These are phyloP conservation scores for Lactarius quietus DNA, from an alignment of 768 basidiomycete genomes.

Conservation along the genomic window DNA sequence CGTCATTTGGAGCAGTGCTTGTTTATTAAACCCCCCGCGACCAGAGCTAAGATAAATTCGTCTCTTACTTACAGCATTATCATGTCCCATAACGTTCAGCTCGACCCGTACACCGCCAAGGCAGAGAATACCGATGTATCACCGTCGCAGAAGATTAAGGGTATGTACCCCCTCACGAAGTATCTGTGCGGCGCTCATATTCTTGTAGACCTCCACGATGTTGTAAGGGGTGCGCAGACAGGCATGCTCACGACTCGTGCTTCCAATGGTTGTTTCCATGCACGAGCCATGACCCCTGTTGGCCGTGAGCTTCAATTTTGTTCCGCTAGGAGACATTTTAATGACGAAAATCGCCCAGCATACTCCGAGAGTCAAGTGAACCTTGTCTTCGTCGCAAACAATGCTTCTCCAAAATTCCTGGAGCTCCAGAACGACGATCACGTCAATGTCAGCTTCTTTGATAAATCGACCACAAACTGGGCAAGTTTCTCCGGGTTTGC, in stretches of 20 bases:
- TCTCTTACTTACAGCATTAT: background rate
- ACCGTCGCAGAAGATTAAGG: constrained; percentile 63
- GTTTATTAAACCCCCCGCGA: no score
- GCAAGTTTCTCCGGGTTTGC: constrained; percentile 76
- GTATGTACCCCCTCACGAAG: constrained; percentile 33
- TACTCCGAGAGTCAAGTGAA: constrained; percentile 46
- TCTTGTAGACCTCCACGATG: constrained; percentile 53
- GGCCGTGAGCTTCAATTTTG: constrained; percentile 43
- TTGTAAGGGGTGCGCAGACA: constrained; percentile 58
- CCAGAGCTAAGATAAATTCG: no score
- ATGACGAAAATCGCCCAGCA: constrained; percentile 34
- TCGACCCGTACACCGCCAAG: constrained; percentile 72
- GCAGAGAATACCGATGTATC: constrained; percentile 56
- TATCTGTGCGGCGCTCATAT: background rate
- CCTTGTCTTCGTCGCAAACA: constrained; percentile 72
- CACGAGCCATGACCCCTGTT: constrained; percentile 77
- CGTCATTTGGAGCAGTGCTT: background rate
- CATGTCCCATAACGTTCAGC: constrained; percentile 32
- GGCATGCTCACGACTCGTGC: constrained; percentile 80
- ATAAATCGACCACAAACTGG: constrained; percentile 70
- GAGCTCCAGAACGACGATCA: constrained; percentile 72
- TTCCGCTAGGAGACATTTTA: no score
- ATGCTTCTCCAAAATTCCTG: constrained; percentile 66
- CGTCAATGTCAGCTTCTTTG: constrained; percentile 79
- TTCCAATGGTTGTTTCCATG: constrained; percentile 64